Percentiles rank a stretch among this genome's conserved stretches.
These are phyloP conservation scores for Fagopyrum tataricum DNA, from an alignment of 148 eudicot genomes.

Conservation along the genomic window DNA sequence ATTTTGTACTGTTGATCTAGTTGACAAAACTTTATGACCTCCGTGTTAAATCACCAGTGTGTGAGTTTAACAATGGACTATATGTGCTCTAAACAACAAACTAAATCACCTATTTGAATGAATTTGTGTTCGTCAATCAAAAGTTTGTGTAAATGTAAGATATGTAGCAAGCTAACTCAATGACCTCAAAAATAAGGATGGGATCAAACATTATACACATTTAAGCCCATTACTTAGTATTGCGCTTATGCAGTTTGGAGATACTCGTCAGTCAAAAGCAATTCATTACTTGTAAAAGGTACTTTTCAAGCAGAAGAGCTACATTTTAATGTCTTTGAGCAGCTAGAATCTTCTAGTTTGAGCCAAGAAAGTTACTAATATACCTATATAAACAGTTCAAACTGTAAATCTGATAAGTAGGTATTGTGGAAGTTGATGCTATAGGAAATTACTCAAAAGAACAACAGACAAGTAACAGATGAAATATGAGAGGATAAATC, in stretches of 20 bases:
- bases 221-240: not conserved
- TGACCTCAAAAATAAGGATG: not conserved
- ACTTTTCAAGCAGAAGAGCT: not conserved
- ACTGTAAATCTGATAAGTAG: not conserved
- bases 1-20: not conserved
- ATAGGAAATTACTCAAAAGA: not conserved
- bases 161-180: not conserved
- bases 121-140: not conserved
- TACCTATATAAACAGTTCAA: not conserved
- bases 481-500: not conserved
- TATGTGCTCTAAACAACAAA: not conserved
- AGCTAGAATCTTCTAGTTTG: not conserved
- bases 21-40: not conserved
- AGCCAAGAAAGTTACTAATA: constrained; percentile 1
- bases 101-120: not conserved
- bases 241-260: not conserved
- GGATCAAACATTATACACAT: not conserved
- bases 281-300: not conserved
- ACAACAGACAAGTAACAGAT: not conserved
- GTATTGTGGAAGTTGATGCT: not conserved
- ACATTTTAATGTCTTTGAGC: not conserved
- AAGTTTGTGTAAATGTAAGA: not conserved
- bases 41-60: not conserved
- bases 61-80: not conserved
- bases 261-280: not conserved